Percentiles rank a stretch among this genome's conserved stretches.
These are phyloP conservation scores for Heliosperma pusillum DNA, from an alignment of 148 eudicot genomes.

Conservation along the genomic window DNA sequence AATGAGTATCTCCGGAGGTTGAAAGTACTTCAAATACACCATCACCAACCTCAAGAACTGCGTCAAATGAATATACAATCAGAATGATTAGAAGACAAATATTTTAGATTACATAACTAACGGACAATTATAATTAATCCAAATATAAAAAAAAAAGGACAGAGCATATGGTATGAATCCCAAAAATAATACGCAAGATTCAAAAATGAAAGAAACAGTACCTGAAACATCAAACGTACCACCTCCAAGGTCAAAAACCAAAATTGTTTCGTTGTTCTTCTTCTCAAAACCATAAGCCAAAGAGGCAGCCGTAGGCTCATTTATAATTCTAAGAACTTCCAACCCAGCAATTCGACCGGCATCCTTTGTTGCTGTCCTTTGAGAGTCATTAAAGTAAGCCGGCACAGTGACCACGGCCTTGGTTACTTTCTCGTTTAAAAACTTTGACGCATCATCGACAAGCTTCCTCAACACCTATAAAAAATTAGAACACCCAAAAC, in stretches of 20 bases:
- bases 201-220: too few relatives aligned
- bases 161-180: too few relatives aligned
- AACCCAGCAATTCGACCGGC: slow-evolving; percentile 97
- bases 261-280: slow-evolving; percentile 88
- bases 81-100: neutral
- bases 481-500: neutral
- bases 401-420: slow-evolving; percentile 97
- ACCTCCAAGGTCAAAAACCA: slow-evolving; percentile 67
- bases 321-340: slow-evolving; percentile 88
- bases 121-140: neutral
- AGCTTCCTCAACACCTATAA: slow-evolving; percentile 87
- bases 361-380: slow-evolving; percentile 96
- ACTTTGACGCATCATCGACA: slow-evolving; percentile 94
- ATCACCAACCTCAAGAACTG: slow-evolving; percentile 74
- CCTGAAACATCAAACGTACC: too few relatives aligned
- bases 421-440: slow-evolving; percentile 78
- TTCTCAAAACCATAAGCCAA: slow-evolving; percentile 95
- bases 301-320: slow-evolving; percentile 96
- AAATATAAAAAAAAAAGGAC: neutral
- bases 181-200: too few relatives aligned
- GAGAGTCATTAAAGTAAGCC: slow-evolving; percentile 96
- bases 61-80: slow-evolving; percentile 3
- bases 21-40: too few relatives aligned
- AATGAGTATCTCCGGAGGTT: slow-evolving; percentile 29
- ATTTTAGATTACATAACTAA: neutral